phyloP scores from a whole-genome alignment of 2,329 filamentous ascomycete species.

The Nemania serpens region DNA sequence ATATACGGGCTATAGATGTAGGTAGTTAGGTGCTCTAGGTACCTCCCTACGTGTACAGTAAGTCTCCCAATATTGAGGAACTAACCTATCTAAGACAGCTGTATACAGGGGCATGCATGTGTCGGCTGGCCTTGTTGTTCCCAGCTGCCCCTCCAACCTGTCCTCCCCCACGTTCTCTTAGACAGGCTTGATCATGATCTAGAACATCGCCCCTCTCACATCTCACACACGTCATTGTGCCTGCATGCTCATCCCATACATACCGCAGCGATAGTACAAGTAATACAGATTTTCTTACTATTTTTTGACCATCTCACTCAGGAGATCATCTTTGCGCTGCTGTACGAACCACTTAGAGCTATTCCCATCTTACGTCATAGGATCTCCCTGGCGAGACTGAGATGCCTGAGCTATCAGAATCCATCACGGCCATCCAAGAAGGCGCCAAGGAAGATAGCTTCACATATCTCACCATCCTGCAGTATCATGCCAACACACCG shows the following conservation, averaged over 20 bases:
- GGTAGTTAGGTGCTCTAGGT: too few relatives aligned
- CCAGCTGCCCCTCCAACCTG: background rate
- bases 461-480: conserved; percentile 78
- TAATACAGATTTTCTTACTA: too few relatives aligned
- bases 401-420: conserved; percentile 39
- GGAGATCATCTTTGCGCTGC: background rate
- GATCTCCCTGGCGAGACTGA: conserved; percentile 5
- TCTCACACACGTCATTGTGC: conserved; percentile 28
- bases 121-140: too few relatives aligned
- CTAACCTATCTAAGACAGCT: too few relatives aligned
- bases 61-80: too few relatives aligned
- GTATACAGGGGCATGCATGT: too few relatives aligned
- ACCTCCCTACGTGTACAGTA: too few relatives aligned
- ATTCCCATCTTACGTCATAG: background rate
- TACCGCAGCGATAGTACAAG: conserved; percentile 1
- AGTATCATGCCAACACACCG: conserved; percentile 39
- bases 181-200: conserved; percentile 14
- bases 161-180: conserved; percentile 5
- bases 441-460: conserved; percentile 60
- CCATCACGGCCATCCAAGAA: conserved; percentile 40
- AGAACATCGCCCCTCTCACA: conserved; percentile 26
- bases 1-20: too few relatives aligned
- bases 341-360: background rate
- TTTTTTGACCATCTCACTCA: background rate
- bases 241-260: conserved; percentile 5